Conservation (phyloP, 1,284 basidiomycete genomes). For the Cryptococcus sp. region DNA sequence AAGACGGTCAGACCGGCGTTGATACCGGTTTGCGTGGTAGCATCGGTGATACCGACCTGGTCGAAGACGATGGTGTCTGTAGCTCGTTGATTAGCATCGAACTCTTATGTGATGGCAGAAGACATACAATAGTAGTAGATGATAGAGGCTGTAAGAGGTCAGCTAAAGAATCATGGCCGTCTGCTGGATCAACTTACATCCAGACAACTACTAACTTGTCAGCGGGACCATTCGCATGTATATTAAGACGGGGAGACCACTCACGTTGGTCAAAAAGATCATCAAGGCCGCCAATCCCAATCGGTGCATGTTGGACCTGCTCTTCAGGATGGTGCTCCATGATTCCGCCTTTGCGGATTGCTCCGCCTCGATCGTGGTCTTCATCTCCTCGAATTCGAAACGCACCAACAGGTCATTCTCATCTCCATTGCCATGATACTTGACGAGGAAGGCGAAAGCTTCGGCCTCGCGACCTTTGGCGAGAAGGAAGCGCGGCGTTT, state of each 20-base stretch:
- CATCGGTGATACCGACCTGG: constrained; percentile 50
- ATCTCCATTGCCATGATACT: constrained; percentile 75
- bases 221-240: neutral
- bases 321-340: constrained; percentile 46
- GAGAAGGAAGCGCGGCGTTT: constrained; percentile 51
- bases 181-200: constrained; percentile 15
- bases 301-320: constrained; percentile 42
- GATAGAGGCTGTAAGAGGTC: constrained; percentile 35
- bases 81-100: neutral
- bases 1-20: constrained; percentile 51
- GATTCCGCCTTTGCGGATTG: constrained; percentile 50
- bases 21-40: constrained; percentile 53
- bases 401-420: constrained; percentile 65
- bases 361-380: constrained; percentile 71
- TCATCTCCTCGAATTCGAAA: constrained; percentile 78
- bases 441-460: constrained; percentile 72
- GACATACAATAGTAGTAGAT: constrained; percentile 52
- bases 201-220: constrained; percentile 21
- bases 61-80: constrained; percentile 46
- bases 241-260: constrained; percentile 19
- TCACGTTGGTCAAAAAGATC: constrained; percentile 44
- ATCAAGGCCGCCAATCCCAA: constrained; percentile 50
- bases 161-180: neutral
- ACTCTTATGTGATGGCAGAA: neutral
- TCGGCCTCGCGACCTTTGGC: constrained; percentile 59